Evolutionary conservation across 2,329 filamentous ascomycete genomes (phyloP), one percentile per base, ranked within the genome.

Genomic region (Epichloe gansuensis): DNA sequence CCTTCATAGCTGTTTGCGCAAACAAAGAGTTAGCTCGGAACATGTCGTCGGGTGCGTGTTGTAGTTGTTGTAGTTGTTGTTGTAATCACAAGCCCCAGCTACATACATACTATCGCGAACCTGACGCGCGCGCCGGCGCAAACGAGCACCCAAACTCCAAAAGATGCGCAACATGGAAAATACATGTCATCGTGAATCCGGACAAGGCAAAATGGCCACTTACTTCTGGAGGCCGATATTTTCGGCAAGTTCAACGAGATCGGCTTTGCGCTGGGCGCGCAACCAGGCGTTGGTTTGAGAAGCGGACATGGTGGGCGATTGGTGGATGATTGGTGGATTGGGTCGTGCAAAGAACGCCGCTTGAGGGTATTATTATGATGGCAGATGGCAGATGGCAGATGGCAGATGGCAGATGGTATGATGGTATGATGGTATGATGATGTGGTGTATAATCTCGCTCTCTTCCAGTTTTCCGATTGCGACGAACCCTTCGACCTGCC

Each of bases 231-330:
- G 73, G 53, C 84, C 84, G 56, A 86, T 77, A 46, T 75, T 71
- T 58, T 87, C 79, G 54, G 88, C 87, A 56, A 94, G 75, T 56
- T 87, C 84, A 60, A 81, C 68, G 52, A 95, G 78, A 58, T 91
- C 87, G 60, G 75, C 76, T 76, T 95, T 95, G 73, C 86, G 84
- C 77, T 93, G 86, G 67, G 78, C 77, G 68, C 83, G 79, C 65
- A 95, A 76, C 81, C 86, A 95, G 60, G 81, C 80, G 64, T 84
- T 81, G 61, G 65, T 77, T 57, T 57, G 51, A 5, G 43, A 34
- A 36, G 61, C 58, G 56, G 59, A 59, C 58, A 62, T 64, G 53
- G 56, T 21, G 17, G 17, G 17, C 17, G 17, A 21, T 21, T 21
- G 17, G 17, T 21, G 17, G 17, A 21, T 21, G 17, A 21, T 21